Conservation (phyloP, 2,329 filamentous ascomycete species). For the Tympanopsis confertula region DNA sequence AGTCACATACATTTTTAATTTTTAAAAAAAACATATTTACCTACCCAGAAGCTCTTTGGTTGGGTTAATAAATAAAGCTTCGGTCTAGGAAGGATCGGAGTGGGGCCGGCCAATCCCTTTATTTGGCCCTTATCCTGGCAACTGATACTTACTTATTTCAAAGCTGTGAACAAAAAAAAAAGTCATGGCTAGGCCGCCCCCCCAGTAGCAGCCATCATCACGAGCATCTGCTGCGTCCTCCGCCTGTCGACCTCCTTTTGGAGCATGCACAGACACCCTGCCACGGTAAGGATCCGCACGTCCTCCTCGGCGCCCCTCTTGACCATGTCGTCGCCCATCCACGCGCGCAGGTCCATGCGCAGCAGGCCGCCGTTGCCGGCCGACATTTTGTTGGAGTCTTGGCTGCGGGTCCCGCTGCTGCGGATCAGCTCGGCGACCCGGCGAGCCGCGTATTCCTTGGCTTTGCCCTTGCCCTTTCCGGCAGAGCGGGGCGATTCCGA, state of each 20-base stretch:
- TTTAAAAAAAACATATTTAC: no score
- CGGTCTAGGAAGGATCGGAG: no score
- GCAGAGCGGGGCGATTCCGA: no score
- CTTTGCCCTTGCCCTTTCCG: no score
- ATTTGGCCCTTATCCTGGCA: no score
- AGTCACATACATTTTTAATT: no score
- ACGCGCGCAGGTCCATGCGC: conserved; percentile 26
- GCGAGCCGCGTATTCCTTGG: conserved; percentile 7
- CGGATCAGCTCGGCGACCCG: conserved; percentile 31
- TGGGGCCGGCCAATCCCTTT: no score
- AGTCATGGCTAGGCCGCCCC: conserved; percentile 4
- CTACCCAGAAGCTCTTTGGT: no score
- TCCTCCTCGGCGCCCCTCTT: conserved; percentile 20
- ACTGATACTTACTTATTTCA: no score
- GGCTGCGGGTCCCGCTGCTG: conserved; percentile 22
- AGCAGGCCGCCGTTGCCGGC: conserved; percentile 39
- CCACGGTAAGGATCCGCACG: conserved; percentile 36
- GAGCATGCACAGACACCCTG: conserved; percentile 47
- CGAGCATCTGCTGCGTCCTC: conserved; percentile 35
- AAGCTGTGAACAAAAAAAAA: no score
- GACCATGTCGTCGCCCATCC: conserved; percentile 19
- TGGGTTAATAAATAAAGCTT: no score
- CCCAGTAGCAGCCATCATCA: conserved; percentile 23
- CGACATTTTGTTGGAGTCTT: conserved; percentile 20
- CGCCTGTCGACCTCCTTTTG: conserved; percentile 54